Base-by-base conservation (phyloP, 2,329 filamentous ascomycete genomes). In the Talaromyces sp. region DNA sequence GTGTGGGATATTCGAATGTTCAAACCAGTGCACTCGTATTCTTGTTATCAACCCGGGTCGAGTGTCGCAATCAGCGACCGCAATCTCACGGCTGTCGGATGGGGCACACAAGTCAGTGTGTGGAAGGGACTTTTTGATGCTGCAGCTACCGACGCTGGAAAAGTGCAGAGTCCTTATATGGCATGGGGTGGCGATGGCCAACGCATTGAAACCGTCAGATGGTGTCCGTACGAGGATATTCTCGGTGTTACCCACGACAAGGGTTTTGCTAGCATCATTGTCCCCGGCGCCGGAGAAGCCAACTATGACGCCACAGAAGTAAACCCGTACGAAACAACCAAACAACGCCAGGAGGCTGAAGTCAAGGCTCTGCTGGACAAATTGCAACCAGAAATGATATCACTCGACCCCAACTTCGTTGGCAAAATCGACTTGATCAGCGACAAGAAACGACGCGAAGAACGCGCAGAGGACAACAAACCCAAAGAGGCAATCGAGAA, bases 1-100 rank as follows among this genome's bases (percentile, higher is more conserved):
- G 88, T 96, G 12, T 97, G 93, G 92, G 93, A 98, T 73, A 88
- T 98, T 66, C 87, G 93, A 48, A 96, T 92, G 84, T 95, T 96
- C 81, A 92, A 90, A 69, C 92, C 96, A 72, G 89, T 99, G 28
- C 91, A 95, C 78, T 91, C 84, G 68, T 98, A 98, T 79, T 91
- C 88, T 66, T 91, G 92, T 39, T 85, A 88, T 42, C 86, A 91
- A 63, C 95, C 95, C 0, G 93, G 90, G 5, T 88, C 91, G 1
- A 91, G 91, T 0, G 83, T 98, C 25, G 83, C 91, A 23, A 96
- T 99, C 72, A 96, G 92, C 60, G 95, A 99, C 74, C 88, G 88
- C 11, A 91, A 90, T 23, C 81, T 98, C 58, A 92, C 92, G 0
- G 93, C 93, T 2, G 89, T 98, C 1, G 91, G 92, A 55, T 96